phyloP scores from a whole-genome alignment of 2,329 filamentous ascomycete species.

The Fusarium bactridioides region DNA sequence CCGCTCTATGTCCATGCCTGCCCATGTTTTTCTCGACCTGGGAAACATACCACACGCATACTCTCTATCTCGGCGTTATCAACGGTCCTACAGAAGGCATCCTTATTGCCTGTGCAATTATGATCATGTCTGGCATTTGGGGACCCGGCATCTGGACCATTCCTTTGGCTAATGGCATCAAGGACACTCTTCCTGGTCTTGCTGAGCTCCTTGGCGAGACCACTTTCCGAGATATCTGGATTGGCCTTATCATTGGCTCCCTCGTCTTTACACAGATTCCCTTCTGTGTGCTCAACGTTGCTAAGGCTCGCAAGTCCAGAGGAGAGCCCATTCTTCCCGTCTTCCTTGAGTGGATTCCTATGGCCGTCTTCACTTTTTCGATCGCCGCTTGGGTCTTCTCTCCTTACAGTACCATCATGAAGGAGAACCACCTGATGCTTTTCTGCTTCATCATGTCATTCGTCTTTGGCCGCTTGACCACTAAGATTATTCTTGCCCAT shows the following conservation, averaged over 20 bases:
- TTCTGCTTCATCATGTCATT: constrained; percentile 96
- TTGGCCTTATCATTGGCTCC: constrained; percentile 71
- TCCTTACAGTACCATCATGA: constrained; percentile 81
- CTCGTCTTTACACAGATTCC: constrained; percentile 81
- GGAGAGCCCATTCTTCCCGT: constrained; percentile 80
- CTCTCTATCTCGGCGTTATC: constrained; percentile 93
- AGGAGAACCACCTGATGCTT: constrained; percentile 86
- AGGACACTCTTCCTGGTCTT: constrained; percentile 58
- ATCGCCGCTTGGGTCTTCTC: constrained; percentile 89
- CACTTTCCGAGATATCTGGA: constrained; percentile 89
- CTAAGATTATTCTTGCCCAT: constrained; percentile 98
- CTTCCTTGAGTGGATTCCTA: constrained; percentile 93
- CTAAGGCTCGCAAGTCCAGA: constrained; percentile 74
- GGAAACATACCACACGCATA: constrained; percentile 99
- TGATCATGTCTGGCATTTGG: constrained; percentile 86
- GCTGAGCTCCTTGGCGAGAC: constrained; percentile 71
- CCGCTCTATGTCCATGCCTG: constrained; percentile 86
- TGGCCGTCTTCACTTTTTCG: constrained; percentile 79
- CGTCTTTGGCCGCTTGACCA: constrained; percentile 97
- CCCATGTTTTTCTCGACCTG: constrained; percentile 99
- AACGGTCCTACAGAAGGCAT: constrained; percentile 97
- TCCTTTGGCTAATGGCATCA: constrained; percentile 74
- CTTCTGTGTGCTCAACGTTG: constrained; percentile 88
- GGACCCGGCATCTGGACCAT: constrained; percentile 88
- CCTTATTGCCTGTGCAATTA: constrained; percentile 84